Conservation (phyloP, 108 stramenopile genomes). For the Hondaea fermentalgiana region DNA sequence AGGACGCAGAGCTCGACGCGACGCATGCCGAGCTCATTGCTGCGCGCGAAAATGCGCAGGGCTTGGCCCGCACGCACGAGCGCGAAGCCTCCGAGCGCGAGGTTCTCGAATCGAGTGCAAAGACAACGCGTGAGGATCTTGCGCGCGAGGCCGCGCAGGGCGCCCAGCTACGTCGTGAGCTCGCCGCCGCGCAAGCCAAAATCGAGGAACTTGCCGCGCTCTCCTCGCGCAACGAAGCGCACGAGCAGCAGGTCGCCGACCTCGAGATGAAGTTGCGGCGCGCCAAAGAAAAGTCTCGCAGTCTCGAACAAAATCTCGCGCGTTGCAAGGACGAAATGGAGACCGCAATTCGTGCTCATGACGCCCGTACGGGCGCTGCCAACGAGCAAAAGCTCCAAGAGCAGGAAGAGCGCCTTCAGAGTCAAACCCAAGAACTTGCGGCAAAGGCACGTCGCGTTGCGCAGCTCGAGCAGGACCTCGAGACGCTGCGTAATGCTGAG, state of each 20-base stretch:
- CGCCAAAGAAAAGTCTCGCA: background rate
- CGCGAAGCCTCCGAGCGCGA: background rate
- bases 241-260: background rate
- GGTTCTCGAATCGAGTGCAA: background rate
- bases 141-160: background rate
- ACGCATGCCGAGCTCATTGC: background rate
- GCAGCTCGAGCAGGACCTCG: background rate
- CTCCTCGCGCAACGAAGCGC: background rate
- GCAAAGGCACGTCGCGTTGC: background rate
- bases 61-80: background rate
- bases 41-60: background rate
- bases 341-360: background rate
- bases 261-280: background rate
- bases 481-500: background rate
- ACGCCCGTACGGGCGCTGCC: background rate
- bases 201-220: background rate
- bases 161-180: background rate
- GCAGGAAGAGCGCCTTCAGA: background rate
- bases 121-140: background rate
- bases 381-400: background rate
- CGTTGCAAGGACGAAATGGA: constrained; percentile 14
- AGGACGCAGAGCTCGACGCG: background rate
- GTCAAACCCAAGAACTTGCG: background rate
- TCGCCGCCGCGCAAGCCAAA: background rate
- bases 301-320: background rate